Evolutionary conservation across 306 rosid genomes (phyloP).

Genomic region (Senna siamea): DNA sequence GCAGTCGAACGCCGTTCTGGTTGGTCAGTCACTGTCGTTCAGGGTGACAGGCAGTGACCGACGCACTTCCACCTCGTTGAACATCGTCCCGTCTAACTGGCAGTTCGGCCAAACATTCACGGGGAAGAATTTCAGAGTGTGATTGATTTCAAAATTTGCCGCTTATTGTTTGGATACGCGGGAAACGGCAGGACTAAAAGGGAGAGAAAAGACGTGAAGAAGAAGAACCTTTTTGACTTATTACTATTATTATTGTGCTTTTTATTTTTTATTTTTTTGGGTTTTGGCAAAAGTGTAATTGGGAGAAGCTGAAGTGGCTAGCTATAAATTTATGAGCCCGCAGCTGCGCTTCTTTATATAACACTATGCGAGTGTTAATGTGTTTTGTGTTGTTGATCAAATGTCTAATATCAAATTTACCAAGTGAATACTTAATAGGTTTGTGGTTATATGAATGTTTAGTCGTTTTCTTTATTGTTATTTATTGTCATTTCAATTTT

Average conservation of each 20-base stretch:
- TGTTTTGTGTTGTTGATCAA: neutral
- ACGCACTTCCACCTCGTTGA: constrained; percentile 71
- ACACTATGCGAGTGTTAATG: neutral
- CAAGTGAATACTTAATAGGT: neutral
- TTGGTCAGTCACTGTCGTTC: constrained; percentile 84
- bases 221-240: constrained; percentile 44
- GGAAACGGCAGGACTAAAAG: constrained; percentile 22
- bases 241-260: too few species aligned
- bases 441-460: too few species aligned
- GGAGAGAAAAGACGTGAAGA: too few species aligned
- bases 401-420: neutral
- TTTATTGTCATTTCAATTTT: too few species aligned
- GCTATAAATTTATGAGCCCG: constrained; percentile 69
- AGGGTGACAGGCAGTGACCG: constrained; percentile 78
- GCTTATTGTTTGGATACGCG: constrained; percentile 37
- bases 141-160: neutral
- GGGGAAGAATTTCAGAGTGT: constrained; percentile 73
- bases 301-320: constrained; percentile 77
- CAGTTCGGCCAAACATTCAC: constrained; percentile 84
- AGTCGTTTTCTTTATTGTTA: too few species aligned
- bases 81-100: constrained; percentile 71
- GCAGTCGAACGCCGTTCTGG: constrained; percentile 67
- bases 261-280: neutral
- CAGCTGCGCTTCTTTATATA: constrained; percentile 47
- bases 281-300: constrained; percentile 17